Percentiles rank a stretch among this genome's conserved stretches.
phyloP scores from a whole-genome alignment of 805 yeast genomes.

The Sungouiozyma intestinalis region DNA sequence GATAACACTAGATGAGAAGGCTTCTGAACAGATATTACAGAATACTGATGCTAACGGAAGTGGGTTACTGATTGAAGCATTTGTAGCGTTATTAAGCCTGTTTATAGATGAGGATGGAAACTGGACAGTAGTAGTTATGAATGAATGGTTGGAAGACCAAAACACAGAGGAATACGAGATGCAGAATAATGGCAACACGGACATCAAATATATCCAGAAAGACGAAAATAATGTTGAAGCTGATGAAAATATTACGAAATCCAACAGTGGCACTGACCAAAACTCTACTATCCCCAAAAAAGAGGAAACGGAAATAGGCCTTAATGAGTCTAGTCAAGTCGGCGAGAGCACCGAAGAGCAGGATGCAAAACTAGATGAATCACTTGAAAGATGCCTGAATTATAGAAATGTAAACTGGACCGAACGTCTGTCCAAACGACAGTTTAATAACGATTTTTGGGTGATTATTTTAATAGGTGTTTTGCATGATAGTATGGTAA shows the following conservation, averaged over 20 bases:
- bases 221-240: conserved; percentile 12
- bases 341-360: conserved; percentile 8
- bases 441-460: conserved; percentile 81
- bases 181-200: neutral
- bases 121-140: conserved; percentile 23
- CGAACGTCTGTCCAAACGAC: conserved; percentile 61
- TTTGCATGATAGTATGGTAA: conserved; percentile 31
- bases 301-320: too few relatives aligned
- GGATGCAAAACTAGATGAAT: conserved; percentile 10
- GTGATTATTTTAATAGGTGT: conserved; percentile 66
- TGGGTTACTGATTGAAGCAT: conserved; percentile 20
- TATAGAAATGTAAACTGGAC: conserved; percentile 63
- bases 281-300: too few relatives aligned
- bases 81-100: conserved; percentile 22
- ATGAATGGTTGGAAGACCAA: conserved; percentile 19
- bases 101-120: conserved; percentile 27
- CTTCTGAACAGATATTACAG: conserved; percentile 19
- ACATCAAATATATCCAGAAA: conserved; percentile 1
- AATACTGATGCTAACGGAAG: conserved; percentile 16
- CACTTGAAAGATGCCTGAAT: conserved; percentile 35
- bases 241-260: conserved; percentile 11
- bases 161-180: conserved; percentile 8
- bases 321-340: too few relatives aligned
- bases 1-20: conserved; percentile 14
- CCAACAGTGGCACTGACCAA: conserved; percentile 6